A percentile compares a stretch with the other conserved stretches of the same genome.
Conservation (phyloP, 23 red algal species). For the Gracilaria domingensis region DNA sequence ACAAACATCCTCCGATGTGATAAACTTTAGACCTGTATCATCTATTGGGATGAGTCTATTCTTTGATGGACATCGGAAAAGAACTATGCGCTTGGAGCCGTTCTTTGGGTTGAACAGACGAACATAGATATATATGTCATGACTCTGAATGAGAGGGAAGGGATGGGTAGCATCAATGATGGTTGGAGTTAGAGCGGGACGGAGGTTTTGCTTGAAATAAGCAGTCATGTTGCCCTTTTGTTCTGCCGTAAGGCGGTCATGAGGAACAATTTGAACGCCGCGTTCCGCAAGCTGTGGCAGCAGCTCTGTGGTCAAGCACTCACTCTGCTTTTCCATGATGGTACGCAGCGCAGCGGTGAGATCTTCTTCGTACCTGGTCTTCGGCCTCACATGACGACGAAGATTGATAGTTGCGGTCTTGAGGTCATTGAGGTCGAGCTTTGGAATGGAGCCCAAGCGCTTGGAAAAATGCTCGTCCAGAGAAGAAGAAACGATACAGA, state of each 20-base stretch:
- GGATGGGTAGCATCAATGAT: slow-evolving; percentile 93
- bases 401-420: slow-evolving; percentile 58
- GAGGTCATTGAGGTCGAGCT: slow-evolving; percentile 72
- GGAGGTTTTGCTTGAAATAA: slow-evolving; percentile 75
- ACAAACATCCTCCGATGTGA: slow-evolving; percentile 79
- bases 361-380: slow-evolving; percentile 76
- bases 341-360: slow-evolving; percentile 80
- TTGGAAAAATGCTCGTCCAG: slow-evolving; percentile 96
- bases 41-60: slow-evolving; percentile 75
- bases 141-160: slow-evolving; percentile 86
- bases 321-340: slow-evolving; percentile 75
- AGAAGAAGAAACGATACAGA: slow-evolving; percentile 90
- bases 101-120: slow-evolving; percentile 69
- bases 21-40: slow-evolving; percentile 60
- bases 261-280: slow-evolving; percentile 72
- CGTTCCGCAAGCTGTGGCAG: slow-evolving; percentile 75
- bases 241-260: slow-evolving; percentile 39
- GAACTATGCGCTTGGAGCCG: slow-evolving; percentile 50
- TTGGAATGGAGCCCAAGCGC: slow-evolving; percentile 78
- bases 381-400: slow-evolving; percentile 81
- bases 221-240: slow-evolving; percentile 62
- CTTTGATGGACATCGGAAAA: slow-evolving; percentile 74
- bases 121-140: slow-evolving; percentile 90
- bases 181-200: slow-evolving; percentile 84
- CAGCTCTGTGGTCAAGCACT: slow-evolving; percentile 73